These are phyloP conservation scores for Xanthoconium purpureum DNA, from an alignment of 768 basidiomycete genomes.

Conservation along the genomic window DNA sequence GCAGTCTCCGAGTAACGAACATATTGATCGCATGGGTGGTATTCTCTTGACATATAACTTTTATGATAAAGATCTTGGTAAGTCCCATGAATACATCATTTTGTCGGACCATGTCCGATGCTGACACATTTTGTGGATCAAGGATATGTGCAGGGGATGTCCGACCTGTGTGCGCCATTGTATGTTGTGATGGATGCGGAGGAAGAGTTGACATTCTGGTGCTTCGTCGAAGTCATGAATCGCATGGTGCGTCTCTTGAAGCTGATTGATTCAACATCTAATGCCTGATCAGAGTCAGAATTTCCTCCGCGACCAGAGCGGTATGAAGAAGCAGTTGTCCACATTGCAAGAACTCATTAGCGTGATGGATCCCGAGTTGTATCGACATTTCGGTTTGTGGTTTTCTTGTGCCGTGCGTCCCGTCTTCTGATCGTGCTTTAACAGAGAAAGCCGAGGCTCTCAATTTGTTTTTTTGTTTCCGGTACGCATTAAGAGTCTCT, in stretches of 20 bases:
- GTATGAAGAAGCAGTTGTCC: constrained; percentile 92
- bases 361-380: constrained; percentile 95
- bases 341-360: constrained; percentile 87
- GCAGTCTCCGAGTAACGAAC: constrained; percentile 86
- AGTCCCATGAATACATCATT: constrained; percentile 24
- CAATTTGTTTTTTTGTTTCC: constrained; percentile 98
- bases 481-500: constrained; percentile 46
- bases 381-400: constrained; percentile 74
- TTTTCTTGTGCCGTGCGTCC: background rate
- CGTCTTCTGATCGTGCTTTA: background rate
- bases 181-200: constrained; percentile 90
- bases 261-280: background rate
- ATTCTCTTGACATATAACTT: constrained; percentile 91
- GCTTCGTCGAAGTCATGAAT: constrained; percentile 92
- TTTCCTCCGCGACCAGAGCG: constrained; percentile 93
- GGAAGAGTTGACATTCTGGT: constrained; percentile 93
- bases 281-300: constrained; percentile 71
- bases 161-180: constrained; percentile 89
- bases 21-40: constrained; percentile 82
- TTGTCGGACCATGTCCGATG: background rate
- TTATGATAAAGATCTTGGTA: constrained; percentile 84
- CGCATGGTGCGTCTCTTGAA: constrained; percentile 67
- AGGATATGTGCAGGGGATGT: constrained; percentile 99
- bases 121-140: constrained; percentile 17
- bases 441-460: constrained; percentile 85